Evolutionary conservation across 108 stramenopile species (phyloP).

Genomic region (Craspedostauros australis): DNA sequence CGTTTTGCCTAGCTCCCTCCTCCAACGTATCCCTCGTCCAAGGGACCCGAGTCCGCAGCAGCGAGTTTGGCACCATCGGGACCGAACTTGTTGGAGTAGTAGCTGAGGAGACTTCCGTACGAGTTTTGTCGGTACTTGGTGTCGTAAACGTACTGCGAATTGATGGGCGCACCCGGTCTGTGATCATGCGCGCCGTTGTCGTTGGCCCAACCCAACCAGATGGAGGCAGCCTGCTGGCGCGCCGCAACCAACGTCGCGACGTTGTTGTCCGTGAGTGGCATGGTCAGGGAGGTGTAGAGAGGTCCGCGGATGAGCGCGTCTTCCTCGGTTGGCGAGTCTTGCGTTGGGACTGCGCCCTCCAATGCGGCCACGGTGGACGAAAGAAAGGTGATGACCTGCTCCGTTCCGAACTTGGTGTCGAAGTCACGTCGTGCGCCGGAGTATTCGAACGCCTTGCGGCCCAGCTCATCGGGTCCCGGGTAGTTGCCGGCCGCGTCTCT

Average conservation of each 20-base stretch:
- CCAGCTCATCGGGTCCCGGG: constrained; percentile 70
- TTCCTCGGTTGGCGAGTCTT: constrained; percentile 22
- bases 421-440: constrained; percentile 57
- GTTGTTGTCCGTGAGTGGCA: constrained; percentile 63
- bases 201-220: constrained; percentile 63
- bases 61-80: constrained; percentile 56
- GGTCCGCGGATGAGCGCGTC: constrained; percentile 65
- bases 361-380: constrained; percentile 22
- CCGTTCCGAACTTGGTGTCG: constrained; percentile 62
- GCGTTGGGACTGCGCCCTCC: constrained; percentile 33
- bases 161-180: constrained; percentile 70
- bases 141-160: constrained; percentile 77
- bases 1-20: constrained; percentile 51
- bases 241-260: constrained; percentile 40
- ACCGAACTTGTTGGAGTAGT: constrained; percentile 48
- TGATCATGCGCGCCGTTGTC: constrained; percentile 38
- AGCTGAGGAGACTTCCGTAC: constrained; percentile 55
- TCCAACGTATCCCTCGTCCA: constrained; percentile 84
- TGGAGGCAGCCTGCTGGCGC: constrained; percentile 49
- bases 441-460: constrained; percentile 71
- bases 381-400: constrained; percentile 38
- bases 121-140: constrained; percentile 66
- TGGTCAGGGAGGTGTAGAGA: constrained; percentile 32
- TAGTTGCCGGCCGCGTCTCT: constrained; percentile 51
- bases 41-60: constrained; percentile 70